Evolutionary conservation across 805 yeast genomes (phyloP), one percentile per base, ranked within the genome.

Genomic region (Candida quercuum): DNA sequence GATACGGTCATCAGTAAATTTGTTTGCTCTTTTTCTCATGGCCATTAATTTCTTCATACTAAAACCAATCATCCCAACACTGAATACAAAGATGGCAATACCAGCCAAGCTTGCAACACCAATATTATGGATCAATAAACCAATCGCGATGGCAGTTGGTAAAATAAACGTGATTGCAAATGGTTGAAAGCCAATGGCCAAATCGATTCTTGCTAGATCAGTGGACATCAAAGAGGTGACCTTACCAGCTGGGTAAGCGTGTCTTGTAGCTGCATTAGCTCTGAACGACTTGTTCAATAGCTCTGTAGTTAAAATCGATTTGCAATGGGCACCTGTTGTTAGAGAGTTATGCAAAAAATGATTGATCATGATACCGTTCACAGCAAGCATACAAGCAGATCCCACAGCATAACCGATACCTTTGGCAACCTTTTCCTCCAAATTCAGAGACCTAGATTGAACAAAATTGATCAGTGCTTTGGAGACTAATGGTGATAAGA

Each of bases 211-310:
- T 14, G 86, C 72, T 29, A 85, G 66, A 56, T 86, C 95, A 4
- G 89, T 78, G 26, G 89, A 81, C 69, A 86, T 69, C 56, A 85
- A 54, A 5, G 87, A 77, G 12, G 94, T 83, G 41, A 86, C 69
- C 37, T 69, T 72, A 21, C 88, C 79, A 14, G 76, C 61, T 0
- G 88, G 70, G 52, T 56, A 83, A 33, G 65, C 60, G 46, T 71
- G 71, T 37, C 71, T 69, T 2, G 87, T 69, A 34, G 64, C 60
- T 5, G 77, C 70, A 43, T 72, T 71, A 11, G 85, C 64, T 32
- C 54, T 64, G 46, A 84, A 73, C 0, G 88, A 69, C 52, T 86
- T 86, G 38, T 74, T 76, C 34, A 82, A 63, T 21, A 85, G 54
- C 3, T 80, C 79, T 35, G 83, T 78, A 2, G 83, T 81, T 34